Conservation (phyloP, 306 rosid species). For the Medicago truncatula region DNA sequence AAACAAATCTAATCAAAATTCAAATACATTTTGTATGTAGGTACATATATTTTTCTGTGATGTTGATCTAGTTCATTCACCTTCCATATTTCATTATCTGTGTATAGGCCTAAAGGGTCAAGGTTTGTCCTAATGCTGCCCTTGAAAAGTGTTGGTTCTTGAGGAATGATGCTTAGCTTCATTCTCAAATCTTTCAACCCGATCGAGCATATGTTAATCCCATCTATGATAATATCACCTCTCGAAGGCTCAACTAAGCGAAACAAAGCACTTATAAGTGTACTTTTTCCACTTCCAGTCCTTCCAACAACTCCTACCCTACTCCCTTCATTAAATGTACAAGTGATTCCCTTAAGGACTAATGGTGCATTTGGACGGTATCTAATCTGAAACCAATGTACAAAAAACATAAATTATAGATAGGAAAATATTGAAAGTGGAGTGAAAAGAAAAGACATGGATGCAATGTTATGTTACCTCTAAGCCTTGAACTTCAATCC, state of each 20-base stretch:
- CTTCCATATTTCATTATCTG: background rate
- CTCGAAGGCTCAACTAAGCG: background rate
- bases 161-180: constrained; percentile 65
- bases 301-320: no score
- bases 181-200: constrained; percentile 40
- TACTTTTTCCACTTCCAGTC: no score
- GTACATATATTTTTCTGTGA: no score
- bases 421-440: no score
- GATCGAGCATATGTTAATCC: background rate
- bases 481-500: no score
- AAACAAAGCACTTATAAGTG: background rate
- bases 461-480: no score
- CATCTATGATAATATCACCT: background rate
- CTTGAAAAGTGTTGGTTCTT: constrained; percentile 3
- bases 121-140: background rate
- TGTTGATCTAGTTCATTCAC: background rate
- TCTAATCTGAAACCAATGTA: no score
- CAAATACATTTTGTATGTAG: background rate
- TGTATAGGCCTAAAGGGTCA: constrained; percentile 6
- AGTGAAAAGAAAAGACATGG: no score
- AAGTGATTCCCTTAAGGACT: no score
- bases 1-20: background rate
- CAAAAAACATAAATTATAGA: no score
- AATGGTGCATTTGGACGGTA: no score
- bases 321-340: no score